Evolutionary conservation across 164 flowering plant genomes (phyloP).

Genomic region (Taxillus chinensis): DNA sequence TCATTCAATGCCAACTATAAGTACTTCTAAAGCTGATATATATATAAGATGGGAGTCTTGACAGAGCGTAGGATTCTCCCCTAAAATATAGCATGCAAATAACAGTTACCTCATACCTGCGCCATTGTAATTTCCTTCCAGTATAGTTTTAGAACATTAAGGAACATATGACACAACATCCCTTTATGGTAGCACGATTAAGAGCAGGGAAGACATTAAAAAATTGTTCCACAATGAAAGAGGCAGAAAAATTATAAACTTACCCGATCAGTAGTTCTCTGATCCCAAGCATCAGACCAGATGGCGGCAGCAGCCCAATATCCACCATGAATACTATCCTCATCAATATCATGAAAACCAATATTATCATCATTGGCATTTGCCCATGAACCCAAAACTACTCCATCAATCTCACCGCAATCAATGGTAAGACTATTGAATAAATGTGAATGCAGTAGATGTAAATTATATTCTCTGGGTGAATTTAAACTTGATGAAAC

Average conservation of each 20-base stretch:
- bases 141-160: neutral
- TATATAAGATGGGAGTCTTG: too few relatives aligned
- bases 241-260: slow-evolving; percentile 19
- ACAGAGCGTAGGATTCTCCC: too few relatives aligned
- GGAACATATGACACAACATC: neutral
- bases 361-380: slow-evolving; percentile 29
- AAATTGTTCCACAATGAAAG: neutral
- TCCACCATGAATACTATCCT: slow-evolving; percentile 40
- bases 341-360: slow-evolving; percentile 31
- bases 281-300: slow-evolving; percentile 91
- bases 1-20: too few relatives aligned
- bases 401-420: slow-evolving; percentile 95
- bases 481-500: slow-evolving; percentile 19
- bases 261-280: slow-evolving; percentile 81
- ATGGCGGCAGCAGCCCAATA: slow-evolving; percentile 93
- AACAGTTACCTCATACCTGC: too few relatives aligned
- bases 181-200: neutral
- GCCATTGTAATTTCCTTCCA: neutral
- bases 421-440: slow-evolving; percentile 30
- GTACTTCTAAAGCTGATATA: too few relatives aligned
- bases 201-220: neutral
- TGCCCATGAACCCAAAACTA: slow-evolving; percentile 81
- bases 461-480: slow-evolving; percentile 25
- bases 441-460: slow-evolving; percentile 25
- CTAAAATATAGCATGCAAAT: too few relatives aligned